These are phyloP conservation scores for Drosera capensis DNA, from an alignment of 148 eudicot species.

Conservation along the genomic window DNA sequence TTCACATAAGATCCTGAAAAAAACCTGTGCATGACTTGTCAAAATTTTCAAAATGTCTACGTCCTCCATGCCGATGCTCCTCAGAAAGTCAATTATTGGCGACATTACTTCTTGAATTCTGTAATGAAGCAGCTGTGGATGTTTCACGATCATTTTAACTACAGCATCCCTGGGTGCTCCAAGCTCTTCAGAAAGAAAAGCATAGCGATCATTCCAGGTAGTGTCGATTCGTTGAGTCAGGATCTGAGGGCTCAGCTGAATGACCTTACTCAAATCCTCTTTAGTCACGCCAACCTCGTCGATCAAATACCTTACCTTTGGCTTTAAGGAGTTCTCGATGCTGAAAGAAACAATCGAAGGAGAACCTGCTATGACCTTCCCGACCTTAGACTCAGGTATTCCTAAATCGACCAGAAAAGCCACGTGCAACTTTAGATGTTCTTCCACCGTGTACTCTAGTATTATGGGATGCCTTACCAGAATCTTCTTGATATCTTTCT, in stretches of 20 bases:
- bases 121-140: slow-evolving; percentile 94
- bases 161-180: slow-evolving; percentile 77
- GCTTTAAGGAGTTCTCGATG: slow-evolving; percentile 78
- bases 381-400: slow-evolving; percentile 74
- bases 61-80: slow-evolving; percentile 83
- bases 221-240: slow-evolving; percentile 82
- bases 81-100: slow-evolving; percentile 74
- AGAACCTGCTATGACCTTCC: slow-evolving; percentile 67
- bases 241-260: slow-evolving; percentile 91
- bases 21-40: slow-evolving; percentile 81
- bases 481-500: slow-evolving; percentile 61
- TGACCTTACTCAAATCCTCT: slow-evolving; percentile 70
- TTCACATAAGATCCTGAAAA: neutral
- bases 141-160: slow-evolving; percentile 86
- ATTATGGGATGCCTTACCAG: slow-evolving; percentile 84
- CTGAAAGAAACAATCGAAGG: slow-evolving; percentile 86
- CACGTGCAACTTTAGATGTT: slow-evolving; percentile 75
- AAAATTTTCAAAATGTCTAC: slow-evolving; percentile 68
- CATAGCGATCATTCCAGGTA: slow-evolving; percentile 66
- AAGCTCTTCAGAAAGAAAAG: slow-evolving; percentile 66
- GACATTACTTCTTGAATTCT: slow-evolving; percentile 81
- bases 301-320: slow-evolving; percentile 71
- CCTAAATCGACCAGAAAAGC: slow-evolving; percentile 59
- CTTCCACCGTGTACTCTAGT: slow-evolving; percentile 69
- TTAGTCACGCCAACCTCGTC: slow-evolving; percentile 83